Percentiles rank a stretch among this genome's conserved stretches.
phyloP scores from a whole-genome alignment of 257 asterid species.

The Solanum pinnatisectum region DNA sequence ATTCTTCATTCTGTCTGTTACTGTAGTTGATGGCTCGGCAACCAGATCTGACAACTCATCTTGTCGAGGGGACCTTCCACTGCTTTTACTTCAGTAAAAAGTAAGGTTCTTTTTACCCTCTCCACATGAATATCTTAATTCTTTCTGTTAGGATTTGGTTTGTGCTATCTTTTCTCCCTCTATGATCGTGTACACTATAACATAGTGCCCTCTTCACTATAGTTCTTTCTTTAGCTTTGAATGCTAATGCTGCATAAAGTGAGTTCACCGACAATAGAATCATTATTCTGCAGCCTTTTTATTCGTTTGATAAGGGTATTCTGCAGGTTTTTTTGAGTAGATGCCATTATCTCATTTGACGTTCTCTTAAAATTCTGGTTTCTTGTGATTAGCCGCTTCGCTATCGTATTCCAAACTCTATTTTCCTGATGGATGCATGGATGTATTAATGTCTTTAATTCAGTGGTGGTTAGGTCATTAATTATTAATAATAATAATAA shows the following conservation, averaged over 20 bases:
- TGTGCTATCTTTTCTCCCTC: background rate
- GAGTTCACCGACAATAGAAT: background rate
- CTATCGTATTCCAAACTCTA: background rate
- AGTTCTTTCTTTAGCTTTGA: background rate
- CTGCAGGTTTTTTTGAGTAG: background rate
- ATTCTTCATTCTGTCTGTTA: background rate
- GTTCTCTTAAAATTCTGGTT: background rate
- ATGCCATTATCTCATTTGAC: background rate
- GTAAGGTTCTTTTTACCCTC: slow-evolving; percentile 35
- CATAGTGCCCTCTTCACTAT: background rate
- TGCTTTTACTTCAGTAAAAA: slow-evolving; percentile 54
- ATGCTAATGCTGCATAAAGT: background rate
- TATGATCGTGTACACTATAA: background rate
- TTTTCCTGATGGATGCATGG: background rate
- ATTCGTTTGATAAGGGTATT: background rate
- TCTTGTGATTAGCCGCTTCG: background rate
- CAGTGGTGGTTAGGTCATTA: background rate
- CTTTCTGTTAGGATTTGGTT: background rate
- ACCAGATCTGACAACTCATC: slow-evolving; percentile 46
- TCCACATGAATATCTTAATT: background rate
- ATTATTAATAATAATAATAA: background rate
- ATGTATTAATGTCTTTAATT: background rate
- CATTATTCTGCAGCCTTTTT: background rate
- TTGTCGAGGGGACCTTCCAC: slow-evolving; percentile 54
- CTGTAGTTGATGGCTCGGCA: slow-evolving; percentile 54